A percentile compares a stretch with the other conserved stretches of the same genome.
phyloP scores from a whole-genome alignment of 768 basidiomycete genomes.

The Gelatoporia subvermispora region DNA sequence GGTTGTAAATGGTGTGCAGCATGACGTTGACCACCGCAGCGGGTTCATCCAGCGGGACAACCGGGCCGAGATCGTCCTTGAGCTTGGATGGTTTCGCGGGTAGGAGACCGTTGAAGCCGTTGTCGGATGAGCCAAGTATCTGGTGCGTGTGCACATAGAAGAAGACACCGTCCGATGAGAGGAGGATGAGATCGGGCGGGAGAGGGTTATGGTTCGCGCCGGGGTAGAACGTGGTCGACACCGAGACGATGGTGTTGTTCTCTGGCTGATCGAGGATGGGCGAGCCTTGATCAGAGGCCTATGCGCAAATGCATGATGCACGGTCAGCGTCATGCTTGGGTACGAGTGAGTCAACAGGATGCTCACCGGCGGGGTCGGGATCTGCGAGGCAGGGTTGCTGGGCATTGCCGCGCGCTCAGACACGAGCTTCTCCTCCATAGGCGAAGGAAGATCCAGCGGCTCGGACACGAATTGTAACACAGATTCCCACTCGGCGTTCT shows the following conservation, averaged over 20 bases:
- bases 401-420: background rate
- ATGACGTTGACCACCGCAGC: slow-evolving; percentile 66
- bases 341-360: background rate
- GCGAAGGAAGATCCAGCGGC: slow-evolving; percentile 10
- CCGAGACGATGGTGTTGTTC: slow-evolving; percentile 49
- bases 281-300: slow-evolving; percentile 12
- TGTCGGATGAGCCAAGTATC: slow-evolving; percentile 56
- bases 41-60: slow-evolving; percentile 56
- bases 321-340: background rate
- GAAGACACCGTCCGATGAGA: slow-evolving; percentile 75
- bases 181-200: slow-evolving; percentile 59
- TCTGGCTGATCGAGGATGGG: slow-evolving; percentile 10
- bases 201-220: slow-evolving; percentile 50
- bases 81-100: slow-evolving; percentile 31
- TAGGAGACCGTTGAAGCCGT: slow-evolving; percentile 58
- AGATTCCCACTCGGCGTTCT: slow-evolving; percentile 20
- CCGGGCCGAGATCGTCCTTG: slow-evolving; percentile 38
- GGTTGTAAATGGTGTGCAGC: slow-evolving; percentile 66
- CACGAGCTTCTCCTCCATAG: slow-evolving; percentile 13
- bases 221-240: slow-evolving; percentile 81
- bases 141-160: slow-evolving; percentile 72
- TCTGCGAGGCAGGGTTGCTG: slow-evolving; percentile 4
- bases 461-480: slow-evolving; percentile 23
- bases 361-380: slow-evolving; percentile 22
- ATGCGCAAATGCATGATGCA: background rate